Base-by-base conservation (phyloP, 2,329 filamentous ascomycete genomes). In the Sclerotinia glacialis region DNA sequence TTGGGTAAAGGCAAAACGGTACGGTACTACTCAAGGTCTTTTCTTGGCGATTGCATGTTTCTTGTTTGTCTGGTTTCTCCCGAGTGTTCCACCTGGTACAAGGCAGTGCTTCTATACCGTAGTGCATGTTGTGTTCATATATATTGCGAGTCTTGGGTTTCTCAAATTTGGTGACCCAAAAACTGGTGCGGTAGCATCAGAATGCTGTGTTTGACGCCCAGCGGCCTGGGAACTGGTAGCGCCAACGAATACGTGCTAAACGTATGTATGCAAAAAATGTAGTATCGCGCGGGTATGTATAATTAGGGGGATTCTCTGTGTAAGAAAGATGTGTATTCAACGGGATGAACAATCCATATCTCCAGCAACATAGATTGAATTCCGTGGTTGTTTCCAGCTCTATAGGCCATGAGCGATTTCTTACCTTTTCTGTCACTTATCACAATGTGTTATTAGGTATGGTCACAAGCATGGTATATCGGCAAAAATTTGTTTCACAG, bases 121-220 rank as follows among this genome's bases (percentile, higher is more conserved):
- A 34, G 50, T 53, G 28, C 28, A n/a, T 34, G 50, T n/a, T n/a
- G n/a, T n/a, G n/a, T n/a, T n/a, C n/a, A n/a, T n/a, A n/a, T n/a
- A n/a, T n/a, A n/a, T n/a, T n/a, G n/a, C n/a, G n/a, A n/a, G n/a
- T n/a, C n/a, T n/a, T n/a, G n/a, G n/a, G n/a, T n/a, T n/a, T n/a
- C n/a, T n/a, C n/a, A 61, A 14, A 14, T 61, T 21, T 49, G n/a
- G 14, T 18, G 46, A 49, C 16, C 44, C 44, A 3, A 40, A 60
- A 37, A 26, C n/a, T 37, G n/a, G 58, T 61, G 58, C 44, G 58
- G 58, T 61, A 61, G 58, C 34, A 49, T 40, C 5, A 40, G n/a
- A 61, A 37, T 26, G 58, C 11, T 40, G 44, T 61, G 12, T 3
- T 37, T 21, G 12, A 23, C 28, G 8, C 34, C 21, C 28, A 18